phyloP scores from a whole-genome alignment of 371 early-diverging fungal genomes.

The Mortierella sp. region DNA sequence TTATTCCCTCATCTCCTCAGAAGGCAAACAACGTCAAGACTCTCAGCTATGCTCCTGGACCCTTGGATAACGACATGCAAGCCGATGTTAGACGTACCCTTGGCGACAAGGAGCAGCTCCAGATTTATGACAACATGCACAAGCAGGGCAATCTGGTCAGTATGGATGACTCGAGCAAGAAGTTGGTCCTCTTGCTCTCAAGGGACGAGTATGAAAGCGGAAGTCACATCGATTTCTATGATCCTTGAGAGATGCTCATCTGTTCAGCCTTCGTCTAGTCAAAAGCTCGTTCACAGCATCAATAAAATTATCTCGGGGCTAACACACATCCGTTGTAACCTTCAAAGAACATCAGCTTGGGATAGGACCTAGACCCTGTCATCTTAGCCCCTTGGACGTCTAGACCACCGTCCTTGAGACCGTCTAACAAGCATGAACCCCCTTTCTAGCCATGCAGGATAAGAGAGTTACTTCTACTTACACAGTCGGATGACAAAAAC shows the following conservation, averaged over 20 bases:
- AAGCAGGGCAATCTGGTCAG: conserved; percentile 77
- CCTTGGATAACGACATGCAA: conserved; percentile 92
- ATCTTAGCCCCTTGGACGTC: no score
- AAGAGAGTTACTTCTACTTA: no score
- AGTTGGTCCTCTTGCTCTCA: conserved; percentile 56
- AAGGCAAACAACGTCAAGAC: conserved; percentile 60
- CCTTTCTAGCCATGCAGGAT: no score
- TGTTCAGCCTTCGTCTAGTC: no score
- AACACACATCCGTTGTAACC: no score
- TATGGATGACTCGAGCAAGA: conserved; percentile 75
- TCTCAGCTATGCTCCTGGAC: conserved; percentile 94
- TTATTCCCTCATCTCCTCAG: background rate
- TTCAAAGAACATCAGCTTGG: no score
- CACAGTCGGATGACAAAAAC: no score
- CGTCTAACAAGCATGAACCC: no score
- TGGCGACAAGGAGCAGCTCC: conserved; percentile 74
- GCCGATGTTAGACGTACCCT: conserved; percentile 74
- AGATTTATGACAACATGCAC: conserved; percentile 70
- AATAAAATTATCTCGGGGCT: no score
- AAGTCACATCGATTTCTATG: conserved; percentile 86
- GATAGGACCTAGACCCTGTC: no score
- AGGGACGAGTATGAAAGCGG: conserved; percentile 71
- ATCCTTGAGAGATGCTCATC: conserved; percentile 37
- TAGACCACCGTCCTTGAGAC: no score
- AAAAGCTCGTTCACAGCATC: no score